Percentiles rank a stretch among this genome's conserved stretches.
Conservation (phyloP, 345 rosid genomes). For the Xanthoceras sorbifolium region DNA sequence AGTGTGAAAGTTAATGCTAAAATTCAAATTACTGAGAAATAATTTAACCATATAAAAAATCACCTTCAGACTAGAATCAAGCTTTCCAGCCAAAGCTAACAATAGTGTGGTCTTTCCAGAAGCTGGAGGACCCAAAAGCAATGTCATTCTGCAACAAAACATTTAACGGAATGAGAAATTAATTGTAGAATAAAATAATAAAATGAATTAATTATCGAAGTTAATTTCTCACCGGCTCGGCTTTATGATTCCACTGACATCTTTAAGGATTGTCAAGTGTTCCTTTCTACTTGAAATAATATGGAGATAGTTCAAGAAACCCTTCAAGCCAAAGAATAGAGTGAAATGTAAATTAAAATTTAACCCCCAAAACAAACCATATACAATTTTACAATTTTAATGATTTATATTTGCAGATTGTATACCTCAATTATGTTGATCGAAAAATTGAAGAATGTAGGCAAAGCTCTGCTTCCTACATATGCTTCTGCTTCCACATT, state of each 20-base stretch:
- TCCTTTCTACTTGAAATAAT: constrained; percentile 55
- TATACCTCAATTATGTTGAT: constrained; percentile 33
- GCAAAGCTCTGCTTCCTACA: constrained; percentile 37
- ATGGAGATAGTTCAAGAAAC: constrained; percentile 30
- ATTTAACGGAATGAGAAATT: not conserved
- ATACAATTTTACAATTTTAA: not conserved
- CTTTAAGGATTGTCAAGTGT: constrained; percentile 58
- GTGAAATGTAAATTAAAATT: not conserved
- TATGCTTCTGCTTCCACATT: constrained; percentile 37
- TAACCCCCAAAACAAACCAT: not conserved
- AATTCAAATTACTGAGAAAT: constrained; percentile 16
- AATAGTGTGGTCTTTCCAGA: constrained; percentile 83
- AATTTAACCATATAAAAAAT: not conserved
- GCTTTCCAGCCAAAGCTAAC: constrained; percentile 82
- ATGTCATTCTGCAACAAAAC: constrained; percentile 48
- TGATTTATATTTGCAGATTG: not conserved
- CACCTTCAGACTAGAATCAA: constrained; percentile 62
- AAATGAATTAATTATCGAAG: not conserved
- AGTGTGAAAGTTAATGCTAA: constrained; percentile 7
- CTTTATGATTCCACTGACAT: constrained; percentile 68
- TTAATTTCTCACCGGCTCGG: constrained; percentile 58
- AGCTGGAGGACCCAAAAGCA: constrained; percentile 87
- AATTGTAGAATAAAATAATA: not conserved
- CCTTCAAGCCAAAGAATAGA: constrained; percentile 24
- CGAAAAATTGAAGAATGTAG: constrained; percentile 37